Evolutionary conservation across 2,329 filamentous ascomycete genomes (phyloP).

Genomic region (Fusarium tuaranense): DNA sequence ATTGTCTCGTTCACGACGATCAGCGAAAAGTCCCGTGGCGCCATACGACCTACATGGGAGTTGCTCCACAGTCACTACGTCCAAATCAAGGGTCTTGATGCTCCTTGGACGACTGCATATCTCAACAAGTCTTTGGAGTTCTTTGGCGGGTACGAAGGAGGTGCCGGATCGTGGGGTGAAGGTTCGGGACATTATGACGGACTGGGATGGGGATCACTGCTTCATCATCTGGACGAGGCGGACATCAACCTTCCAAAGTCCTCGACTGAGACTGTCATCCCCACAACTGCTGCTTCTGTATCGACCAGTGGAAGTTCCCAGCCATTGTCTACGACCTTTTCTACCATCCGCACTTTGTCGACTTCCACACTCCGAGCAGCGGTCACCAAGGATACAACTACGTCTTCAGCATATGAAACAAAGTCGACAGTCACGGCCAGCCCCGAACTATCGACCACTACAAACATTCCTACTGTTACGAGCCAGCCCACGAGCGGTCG

Average conservation of each 20-base stretch:
- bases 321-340: not conserved
- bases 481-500: not conserved
- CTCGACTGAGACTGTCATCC: not conserved
- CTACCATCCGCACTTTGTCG: not conserved
- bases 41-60: constrained; percentile 25
- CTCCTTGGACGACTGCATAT: constrained; percentile 29
- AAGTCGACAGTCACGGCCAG: not conserved
- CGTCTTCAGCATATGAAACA: not conserved
- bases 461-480: not conserved
- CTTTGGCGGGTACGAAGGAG: constrained; percentile 18
- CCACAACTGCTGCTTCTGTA: not conserved
- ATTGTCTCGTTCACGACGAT: constrained; percentile 15
- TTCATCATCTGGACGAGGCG: constrained; percentile 14
- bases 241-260: not conserved
- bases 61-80: constrained; percentile 29
- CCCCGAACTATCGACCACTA: not conserved
- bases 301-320: not conserved
- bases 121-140: constrained; percentile 10
- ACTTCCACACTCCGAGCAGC: not conserved
- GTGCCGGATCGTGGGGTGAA: constrained; percentile 15
- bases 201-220: constrained; percentile 23
- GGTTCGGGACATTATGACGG: not conserved
- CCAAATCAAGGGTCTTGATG: constrained; percentile 20
- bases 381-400: not conserved
- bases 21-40: constrained; percentile 12